Conservation (phyloP, 1,284 basidiomycete species). For the Sporisorium graminicola region DNA sequence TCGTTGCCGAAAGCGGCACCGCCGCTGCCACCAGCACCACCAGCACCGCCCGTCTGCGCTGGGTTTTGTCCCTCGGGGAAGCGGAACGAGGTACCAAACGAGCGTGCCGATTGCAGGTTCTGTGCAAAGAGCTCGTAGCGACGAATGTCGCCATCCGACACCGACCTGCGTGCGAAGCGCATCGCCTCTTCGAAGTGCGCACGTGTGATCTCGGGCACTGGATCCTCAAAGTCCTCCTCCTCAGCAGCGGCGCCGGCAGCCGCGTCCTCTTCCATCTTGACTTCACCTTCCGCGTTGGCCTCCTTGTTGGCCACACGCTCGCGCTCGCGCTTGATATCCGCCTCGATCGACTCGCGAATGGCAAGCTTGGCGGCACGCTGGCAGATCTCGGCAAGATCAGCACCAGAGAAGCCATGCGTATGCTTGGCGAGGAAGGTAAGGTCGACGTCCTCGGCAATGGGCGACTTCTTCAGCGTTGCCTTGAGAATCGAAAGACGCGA, state of each 20-base stretch:
- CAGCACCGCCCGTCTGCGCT: conserved; percentile 25
- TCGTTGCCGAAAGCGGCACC: conserved; percentile 85
- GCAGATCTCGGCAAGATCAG: conserved; percentile 98
- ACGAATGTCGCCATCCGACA: conserved; percentile 83
- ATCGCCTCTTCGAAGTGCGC: conserved; percentile 92
- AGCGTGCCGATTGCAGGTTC: conserved; percentile 65
- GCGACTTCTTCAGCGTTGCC: conserved; percentile 92
- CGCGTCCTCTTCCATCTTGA: conserved; percentile 79
- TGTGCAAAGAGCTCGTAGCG: conserved; percentile 75
- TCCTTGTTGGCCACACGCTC: conserved; percentile 72
- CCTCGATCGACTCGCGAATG: conserved; percentile 93
- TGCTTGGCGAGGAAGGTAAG: conserved; percentile 88
- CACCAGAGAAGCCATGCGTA: conserved; percentile 98
- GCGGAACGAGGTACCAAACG: conserved; percentile 87
- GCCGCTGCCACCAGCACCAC: conserved; percentile 70
- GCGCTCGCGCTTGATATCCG: conserved; percentile 84
- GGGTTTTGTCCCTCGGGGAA: conserved; percentile 82
- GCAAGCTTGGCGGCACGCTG: conserved; percentile 97
- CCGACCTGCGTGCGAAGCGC: conserved; percentile 76
- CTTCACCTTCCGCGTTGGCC: conserved; percentile 51
- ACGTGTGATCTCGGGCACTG: conserved; percentile 91
- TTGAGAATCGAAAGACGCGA: conserved; percentile 91
- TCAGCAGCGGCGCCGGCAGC: conserved; percentile 72
- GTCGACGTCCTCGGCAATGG: conserved; percentile 86
- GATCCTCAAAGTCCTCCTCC: conserved; percentile 79